Evolutionary conservation across 1,139 yeast genomes (phyloP).

Genomic region (Yamadazyma atmosphaerica): DNA sequence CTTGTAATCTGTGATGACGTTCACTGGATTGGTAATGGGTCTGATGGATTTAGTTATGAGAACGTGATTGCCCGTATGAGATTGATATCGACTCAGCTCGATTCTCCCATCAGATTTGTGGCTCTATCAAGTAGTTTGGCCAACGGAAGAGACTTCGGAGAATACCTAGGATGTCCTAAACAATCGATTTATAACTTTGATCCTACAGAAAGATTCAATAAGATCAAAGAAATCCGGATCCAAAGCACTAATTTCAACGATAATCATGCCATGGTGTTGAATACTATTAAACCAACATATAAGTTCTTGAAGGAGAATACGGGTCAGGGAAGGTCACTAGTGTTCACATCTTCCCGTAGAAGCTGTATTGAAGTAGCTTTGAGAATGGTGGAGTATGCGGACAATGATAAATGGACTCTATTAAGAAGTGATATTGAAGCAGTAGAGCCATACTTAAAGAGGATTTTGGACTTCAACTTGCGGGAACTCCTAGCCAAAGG

Average conservation of each 20-base stretch:
- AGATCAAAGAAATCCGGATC: conserved; percentile 59
- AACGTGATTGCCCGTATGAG: conserved; percentile 67
- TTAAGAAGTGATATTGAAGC: conserved; percentile 29
- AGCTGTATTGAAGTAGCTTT: conserved; percentile 54
- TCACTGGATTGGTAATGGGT: conserved; percentile 65
- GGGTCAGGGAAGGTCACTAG: conserved; percentile 33
- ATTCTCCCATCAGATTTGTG: conserved; percentile 56
- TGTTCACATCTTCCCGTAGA: conserved; percentile 60
- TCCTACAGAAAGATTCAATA: conserved; percentile 57
- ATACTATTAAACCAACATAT: conserved; percentile 36
- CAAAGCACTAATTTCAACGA: conserved; percentile 25
- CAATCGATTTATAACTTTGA: conserved; percentile 67
- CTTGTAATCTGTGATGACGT: conserved; percentile 73
- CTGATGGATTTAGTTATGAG: conserved; percentile 66
- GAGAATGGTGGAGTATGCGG: conserved; percentile 39
- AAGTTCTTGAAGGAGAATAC: conserved; percentile 26
- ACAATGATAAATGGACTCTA: conserved; percentile 26
- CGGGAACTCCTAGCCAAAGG: conserved; percentile 54
- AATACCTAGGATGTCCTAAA: conserved; percentile 77
- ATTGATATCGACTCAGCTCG: conserved; percentile 65
- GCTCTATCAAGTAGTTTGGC: conserved; percentile 70
- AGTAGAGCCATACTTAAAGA: conserved; percentile 41
- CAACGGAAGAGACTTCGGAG: conserved; percentile 75
- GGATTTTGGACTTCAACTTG: conserved; percentile 50
- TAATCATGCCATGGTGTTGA: conserved; percentile 9